Conservation (phyloP, 371 early-diverging fungal species). For the Coemansia sp. region DNA sequence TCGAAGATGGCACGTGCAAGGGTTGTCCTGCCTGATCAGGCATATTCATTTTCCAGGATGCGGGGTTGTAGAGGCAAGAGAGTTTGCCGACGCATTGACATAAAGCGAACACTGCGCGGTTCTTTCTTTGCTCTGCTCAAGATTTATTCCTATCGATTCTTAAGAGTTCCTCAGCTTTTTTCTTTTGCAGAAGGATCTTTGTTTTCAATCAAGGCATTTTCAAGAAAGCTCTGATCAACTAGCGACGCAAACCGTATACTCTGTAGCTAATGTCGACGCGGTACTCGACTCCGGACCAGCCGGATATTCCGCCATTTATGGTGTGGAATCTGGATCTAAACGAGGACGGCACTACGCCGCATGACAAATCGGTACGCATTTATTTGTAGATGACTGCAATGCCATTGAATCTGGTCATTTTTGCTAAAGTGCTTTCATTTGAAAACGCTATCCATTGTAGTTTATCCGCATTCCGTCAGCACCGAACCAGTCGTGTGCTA, state of each 20-base stretch:
- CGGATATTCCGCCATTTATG: slow-evolving; percentile 43
- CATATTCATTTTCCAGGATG: not conserved
- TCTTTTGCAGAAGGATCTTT: not conserved
- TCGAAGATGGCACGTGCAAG: not conserved
- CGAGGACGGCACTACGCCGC: slow-evolving; percentile 61
- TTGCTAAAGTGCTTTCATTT: not conserved
- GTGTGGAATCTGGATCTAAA: slow-evolving; percentile 58
- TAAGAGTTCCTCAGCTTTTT: not conserved
- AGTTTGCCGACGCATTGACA: not conserved
- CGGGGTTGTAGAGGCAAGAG: not conserved
- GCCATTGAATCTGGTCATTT: too few species aligned
- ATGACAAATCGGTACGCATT: slow-evolving; percentile 58
- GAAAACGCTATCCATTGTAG: slow-evolving; percentile 51
- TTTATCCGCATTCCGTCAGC: slow-evolving; percentile 78
- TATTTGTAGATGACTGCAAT: not conserved
- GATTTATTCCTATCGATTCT: not conserved
- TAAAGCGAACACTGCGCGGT: not conserved
- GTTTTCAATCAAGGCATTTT: not conserved
- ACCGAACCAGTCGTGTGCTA: slow-evolving; percentile 60
- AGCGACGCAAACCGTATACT: not conserved
- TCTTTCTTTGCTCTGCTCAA: slow-evolving; percentile 1
- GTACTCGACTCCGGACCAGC: slow-evolving; percentile 48
- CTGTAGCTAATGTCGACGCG: slow-evolving; percentile 19
- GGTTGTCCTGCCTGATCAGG: not conserved
- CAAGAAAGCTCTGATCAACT: not conserved